phyloP scores from a whole-genome alignment of 2,329 filamentous ascomycete species.

The Beauveria rudraprayagi region DNA sequence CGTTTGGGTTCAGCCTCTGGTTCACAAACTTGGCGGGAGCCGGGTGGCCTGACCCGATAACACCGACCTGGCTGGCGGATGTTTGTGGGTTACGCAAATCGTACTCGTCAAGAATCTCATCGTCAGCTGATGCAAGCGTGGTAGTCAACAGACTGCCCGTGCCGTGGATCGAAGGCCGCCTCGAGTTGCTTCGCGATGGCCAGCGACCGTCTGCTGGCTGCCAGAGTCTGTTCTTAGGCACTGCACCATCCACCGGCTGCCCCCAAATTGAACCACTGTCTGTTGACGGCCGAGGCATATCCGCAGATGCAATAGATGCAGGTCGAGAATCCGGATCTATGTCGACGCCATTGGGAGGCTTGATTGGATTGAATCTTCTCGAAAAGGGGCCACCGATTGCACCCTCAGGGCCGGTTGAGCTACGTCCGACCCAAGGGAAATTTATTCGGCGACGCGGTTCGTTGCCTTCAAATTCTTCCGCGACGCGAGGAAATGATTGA shows the following conservation, averaged over 20 bases:
- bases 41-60: constrained; percentile 72
- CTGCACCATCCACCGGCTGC: constrained; percentile 36
- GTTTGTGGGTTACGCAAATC: constrained; percentile 44
- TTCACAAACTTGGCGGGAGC: constrained; percentile 36
- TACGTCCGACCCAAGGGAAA: constrained; percentile 53
- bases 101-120: constrained; percentile 54
- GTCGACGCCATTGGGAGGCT: constrained; percentile 45
- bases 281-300: constrained; percentile 68
- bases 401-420: constrained; percentile 39
- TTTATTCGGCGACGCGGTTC: constrained; percentile 50
- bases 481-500: constrained; percentile 63
- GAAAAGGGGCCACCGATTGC: constrained; percentile 24
- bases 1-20: constrained; percentile 73
- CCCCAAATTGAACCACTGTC: constrained; percentile 72
- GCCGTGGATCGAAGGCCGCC: constrained; percentile 73
- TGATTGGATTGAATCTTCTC: constrained; percentile 38
- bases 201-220: constrained; percentile 48
- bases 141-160: constrained; percentile 58
- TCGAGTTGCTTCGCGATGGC: constrained; percentile 60
- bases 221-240: constrained; percentile 56
- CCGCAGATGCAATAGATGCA: constrained; percentile 59
- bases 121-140: constrained; percentile 54
- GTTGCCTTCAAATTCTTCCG: constrained; percentile 46
- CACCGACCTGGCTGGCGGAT: constrained; percentile 51
- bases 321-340: constrained; percentile 56